A percentile compares a stretch with the other conserved stretches of the same genome.
Evolutionary conservation across 1,284 basidiomycete species (phyloP).

Genomic region (Golubevia pallescens): DNA sequence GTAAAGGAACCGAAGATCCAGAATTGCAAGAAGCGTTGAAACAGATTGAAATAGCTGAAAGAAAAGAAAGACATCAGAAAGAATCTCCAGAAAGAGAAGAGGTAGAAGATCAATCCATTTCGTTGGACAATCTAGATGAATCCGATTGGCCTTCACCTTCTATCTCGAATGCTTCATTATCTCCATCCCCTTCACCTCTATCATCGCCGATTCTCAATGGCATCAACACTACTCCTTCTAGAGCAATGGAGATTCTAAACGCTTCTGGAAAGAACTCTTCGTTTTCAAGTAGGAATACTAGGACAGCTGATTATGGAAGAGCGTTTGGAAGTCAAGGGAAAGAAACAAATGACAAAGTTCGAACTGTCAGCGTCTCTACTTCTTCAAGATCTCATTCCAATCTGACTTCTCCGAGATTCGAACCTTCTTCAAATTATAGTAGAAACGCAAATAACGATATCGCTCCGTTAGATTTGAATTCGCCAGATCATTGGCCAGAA

Average conservation of each 20-base stretch:
- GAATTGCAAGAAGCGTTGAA: conserved; percentile 40
- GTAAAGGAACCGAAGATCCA: conserved; percentile 20
- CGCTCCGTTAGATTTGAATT: too few relatives aligned
- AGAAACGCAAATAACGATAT: too few relatives aligned
- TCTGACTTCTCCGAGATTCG: background rate
- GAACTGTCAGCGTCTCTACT: conserved; percentile 38
- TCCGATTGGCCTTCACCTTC: background rate
- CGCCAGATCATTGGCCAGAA: too few relatives aligned
- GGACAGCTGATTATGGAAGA: background rate
- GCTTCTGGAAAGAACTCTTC: background rate
- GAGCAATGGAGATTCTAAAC: conserved; percentile 53
- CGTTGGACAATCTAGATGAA: background rate
- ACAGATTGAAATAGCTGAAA: conserved; percentile 37
- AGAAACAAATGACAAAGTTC: conserved; percentile 41
- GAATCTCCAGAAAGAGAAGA: conserved; percentile 2
- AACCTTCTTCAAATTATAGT: too few relatives aligned
- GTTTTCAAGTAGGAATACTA: background rate
- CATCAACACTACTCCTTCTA: conserved; percentile 22
- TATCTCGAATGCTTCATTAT: conserved; percentile 6
- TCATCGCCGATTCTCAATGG: conserved; percentile 27
- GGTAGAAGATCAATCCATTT: conserved; percentile 1
- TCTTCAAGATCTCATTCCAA: conserved; percentile 21
- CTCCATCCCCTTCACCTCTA: conserved; percentile 22
- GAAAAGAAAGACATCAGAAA: background rate
- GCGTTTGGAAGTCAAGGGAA: conserved; percentile 11